These are phyloP conservation scores for Microbotryomycetes sp. DNA, from an alignment of 1,284 basidiomycete species.

Conservation along the genomic window DNA sequence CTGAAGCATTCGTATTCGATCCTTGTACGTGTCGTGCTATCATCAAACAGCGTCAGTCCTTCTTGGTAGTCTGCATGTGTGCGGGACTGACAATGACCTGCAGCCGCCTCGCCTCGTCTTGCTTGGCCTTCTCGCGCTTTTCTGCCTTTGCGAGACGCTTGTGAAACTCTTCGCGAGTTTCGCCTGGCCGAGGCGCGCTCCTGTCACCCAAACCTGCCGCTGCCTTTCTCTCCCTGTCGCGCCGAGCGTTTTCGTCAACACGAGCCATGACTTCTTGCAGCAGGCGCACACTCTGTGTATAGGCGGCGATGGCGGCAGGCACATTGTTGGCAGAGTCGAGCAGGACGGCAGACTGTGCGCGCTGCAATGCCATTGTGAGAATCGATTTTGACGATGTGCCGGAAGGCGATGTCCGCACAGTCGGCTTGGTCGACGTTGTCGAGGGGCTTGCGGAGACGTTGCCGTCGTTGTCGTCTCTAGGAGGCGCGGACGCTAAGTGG, in stretches of 20 bases:
- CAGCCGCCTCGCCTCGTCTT: constrained; percentile 40
- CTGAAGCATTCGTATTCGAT: constrained; percentile 40
- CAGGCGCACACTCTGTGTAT: constrained; percentile 40
- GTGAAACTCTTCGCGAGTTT: constrained; percentile 13
- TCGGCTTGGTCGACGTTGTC: not conserved
- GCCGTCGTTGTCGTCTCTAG: too few species aligned
- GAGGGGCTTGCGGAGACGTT: not conserved
- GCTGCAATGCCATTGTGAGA: constrained; percentile 42
- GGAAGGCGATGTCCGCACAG: not conserved
- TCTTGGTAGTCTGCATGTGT: not conserved
- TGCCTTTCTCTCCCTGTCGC: constrained; percentile 12
- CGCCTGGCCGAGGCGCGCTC: constrained; percentile 8
- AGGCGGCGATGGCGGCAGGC: constrained; percentile 42
- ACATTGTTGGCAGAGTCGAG: constrained; percentile 42
- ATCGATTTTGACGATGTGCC: constrained; percentile 38
- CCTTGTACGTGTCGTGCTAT: constrained; percentile 43
- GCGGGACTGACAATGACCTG: constrained; percentile 37
- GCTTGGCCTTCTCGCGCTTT: constrained; percentile 34
- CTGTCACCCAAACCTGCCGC: constrained; percentile 8
- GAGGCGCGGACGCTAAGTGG: not conserved
- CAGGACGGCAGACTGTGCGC: constrained; percentile 43
- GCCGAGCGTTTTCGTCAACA: constrained; percentile 35
- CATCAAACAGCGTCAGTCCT: not conserved
- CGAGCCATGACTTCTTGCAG: constrained; percentile 44
- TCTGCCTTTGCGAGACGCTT: constrained; percentile 25